phyloP scores from a whole-genome alignment of 148 eudicot genomes.

The Vaccinium darrowii region DNA sequence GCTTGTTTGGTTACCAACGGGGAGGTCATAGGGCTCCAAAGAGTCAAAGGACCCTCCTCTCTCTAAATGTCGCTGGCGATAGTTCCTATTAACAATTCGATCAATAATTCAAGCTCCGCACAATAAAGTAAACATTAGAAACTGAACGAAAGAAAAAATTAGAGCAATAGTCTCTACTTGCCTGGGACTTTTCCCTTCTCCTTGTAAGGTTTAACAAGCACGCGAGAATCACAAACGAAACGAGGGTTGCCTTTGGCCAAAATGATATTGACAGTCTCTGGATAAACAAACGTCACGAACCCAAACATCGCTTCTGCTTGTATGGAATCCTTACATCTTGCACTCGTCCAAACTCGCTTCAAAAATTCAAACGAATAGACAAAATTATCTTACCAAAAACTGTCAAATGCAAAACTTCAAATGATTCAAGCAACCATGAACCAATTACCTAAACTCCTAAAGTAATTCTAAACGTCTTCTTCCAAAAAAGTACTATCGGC shows the following conservation, averaged over 20 bases:
- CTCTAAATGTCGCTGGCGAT: conserved; percentile 53
- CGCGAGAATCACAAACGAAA: conserved; percentile 93
- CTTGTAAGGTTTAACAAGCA: conserved; percentile 95
- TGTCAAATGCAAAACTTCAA: not conserved
- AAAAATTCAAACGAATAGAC: conserved; percentile 13
- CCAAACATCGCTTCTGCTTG: conserved; percentile 99
- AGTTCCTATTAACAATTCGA: conserved; percentile 16
- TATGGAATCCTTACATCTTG: conserved; percentile 97
- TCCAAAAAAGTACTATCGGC: conserved; percentile 92
- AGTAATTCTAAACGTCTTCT: conserved; percentile 85
- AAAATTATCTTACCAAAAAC: conserved; percentile 10
- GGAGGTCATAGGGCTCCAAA: conserved; percentile 55
- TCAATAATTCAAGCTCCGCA: not conserved
- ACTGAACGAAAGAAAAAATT: not conserved
- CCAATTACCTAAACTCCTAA: conserved; percentile 43
- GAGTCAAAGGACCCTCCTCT: conserved; percentile 69
- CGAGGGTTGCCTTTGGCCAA: conserved; percentile 95
- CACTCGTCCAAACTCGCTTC: conserved; percentile 84
- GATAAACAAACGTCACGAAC: conserved; percentile 73
- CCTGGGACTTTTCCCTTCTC: conserved; percentile 91
- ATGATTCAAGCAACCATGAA: not conserved
- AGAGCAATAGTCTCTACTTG: conserved; percentile 37
- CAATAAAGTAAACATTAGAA: not conserved
- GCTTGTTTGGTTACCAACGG: conserved; percentile 46
- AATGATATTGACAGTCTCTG: conserved; percentile 81